Base-by-base conservation (phyloP, 441 rosid species). In the Eruca vesicaria region DNA sequence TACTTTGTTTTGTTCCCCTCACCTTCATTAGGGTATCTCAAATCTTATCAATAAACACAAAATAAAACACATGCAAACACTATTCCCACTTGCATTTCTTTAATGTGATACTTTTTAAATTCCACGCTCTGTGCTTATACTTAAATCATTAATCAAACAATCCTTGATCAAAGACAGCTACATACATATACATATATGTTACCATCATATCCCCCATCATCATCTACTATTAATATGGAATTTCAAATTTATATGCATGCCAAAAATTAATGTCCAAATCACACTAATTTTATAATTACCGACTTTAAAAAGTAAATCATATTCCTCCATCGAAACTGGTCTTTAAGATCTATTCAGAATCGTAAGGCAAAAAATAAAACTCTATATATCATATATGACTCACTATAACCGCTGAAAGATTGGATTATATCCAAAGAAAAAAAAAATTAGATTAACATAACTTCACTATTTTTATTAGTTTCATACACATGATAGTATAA, bases 21-120 rank as follows among this genome's bases (percentile, higher is more conserved):
- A 32, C 23, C 75, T 60, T 69, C 64, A 62, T 68, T 68, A 75
- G 69, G 57, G 64, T 36, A 61, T 75, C 69, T 75, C 50, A 68
- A 68, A 61, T 63, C 63, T 68, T 56, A 11, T 63, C 52, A 43
- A 63, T 41, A 76, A 68, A 63, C 74, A 53, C 70, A 63, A 63
- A 55, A 10, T 63, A 62, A 75, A 76, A 69, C 71, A 76, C 75
- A 76, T 69, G 79, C 73, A 69, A 57, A 57, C 18, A 57, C 62
- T 57, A 26, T 26, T 57, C 62, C 62, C 62, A 57, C 62, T 26
- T 57, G 62, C n/a, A 57, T 57, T 26, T 26, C 62, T 57, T 57
- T 26, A 26, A 57, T 26, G 62, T 7, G 62, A 57, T 57, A 26
- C 61, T 57, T 57, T 23, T 21, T 1, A 50, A 50, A 18, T 12